These are phyloP conservation scores for Aphanomyces invadans DNA, from an alignment of 352 stramenopile species.

Conservation along the genomic window DNA sequence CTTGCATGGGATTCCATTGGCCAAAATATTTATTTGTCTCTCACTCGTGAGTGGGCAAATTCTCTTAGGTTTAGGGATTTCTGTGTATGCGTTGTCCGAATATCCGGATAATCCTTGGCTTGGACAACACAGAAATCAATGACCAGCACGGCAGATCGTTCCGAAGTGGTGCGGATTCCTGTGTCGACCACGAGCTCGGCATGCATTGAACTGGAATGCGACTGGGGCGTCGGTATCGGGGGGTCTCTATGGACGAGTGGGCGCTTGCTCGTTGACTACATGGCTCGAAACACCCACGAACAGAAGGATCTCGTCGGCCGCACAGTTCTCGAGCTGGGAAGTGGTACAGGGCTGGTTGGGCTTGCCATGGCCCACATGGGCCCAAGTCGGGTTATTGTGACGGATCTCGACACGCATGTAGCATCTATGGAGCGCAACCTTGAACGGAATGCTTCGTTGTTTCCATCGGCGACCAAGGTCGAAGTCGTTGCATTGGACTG, in stretches of 20 bases:
- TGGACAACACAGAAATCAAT: not conserved
- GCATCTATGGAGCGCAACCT: constrained; percentile 54
- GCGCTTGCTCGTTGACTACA: constrained; percentile 52
- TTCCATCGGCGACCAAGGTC: constrained; percentile 29
- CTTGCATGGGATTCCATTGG: no score
- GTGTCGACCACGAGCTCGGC: not conserved
- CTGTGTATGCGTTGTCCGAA: not conserved
- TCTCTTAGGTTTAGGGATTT: no score
- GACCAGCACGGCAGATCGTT: not conserved
- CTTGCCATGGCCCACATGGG: constrained; percentile 54
- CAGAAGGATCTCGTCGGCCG: constrained; percentile 54
- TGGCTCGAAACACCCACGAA: constrained; percentile 29
- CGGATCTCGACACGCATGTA: constrained; percentile 54
- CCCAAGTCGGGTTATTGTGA: constrained; percentile 50
- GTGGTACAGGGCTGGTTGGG: constrained; percentile 66
- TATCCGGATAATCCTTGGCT: not conserved
- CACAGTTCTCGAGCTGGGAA: constrained; percentile 64
- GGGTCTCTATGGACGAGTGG: constrained; percentile 79
- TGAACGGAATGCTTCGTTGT: constrained; percentile 33
- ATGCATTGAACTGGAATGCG: constrained; percentile 48
- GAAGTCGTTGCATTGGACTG: constrained; percentile 43
- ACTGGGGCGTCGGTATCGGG: constrained; percentile 75
- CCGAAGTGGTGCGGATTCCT: not conserved
- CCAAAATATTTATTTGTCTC: no score
- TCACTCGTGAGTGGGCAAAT: no score